Evolutionary conservation across 192 early-diverging fungal species (phyloP).

Genomic region (Cetraspora pellucida): DNA sequence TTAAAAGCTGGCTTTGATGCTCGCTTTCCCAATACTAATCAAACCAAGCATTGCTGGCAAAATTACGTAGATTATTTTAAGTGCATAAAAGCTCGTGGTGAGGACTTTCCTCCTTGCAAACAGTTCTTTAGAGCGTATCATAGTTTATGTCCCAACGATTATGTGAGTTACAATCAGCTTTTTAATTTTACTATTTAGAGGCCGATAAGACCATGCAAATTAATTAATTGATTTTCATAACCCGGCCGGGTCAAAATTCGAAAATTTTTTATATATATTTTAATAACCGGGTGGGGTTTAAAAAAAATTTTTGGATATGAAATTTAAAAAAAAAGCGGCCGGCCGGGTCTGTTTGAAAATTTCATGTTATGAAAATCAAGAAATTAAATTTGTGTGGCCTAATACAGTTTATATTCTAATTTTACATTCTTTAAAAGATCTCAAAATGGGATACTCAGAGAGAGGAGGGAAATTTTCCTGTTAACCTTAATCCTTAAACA

Average conservation of each 20-base stretch:
- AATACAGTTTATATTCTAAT: background rate
- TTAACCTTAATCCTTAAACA: slow-evolving; percentile 41
- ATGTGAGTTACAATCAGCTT: slow-evolving; percentile 66
- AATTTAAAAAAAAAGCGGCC: no score
- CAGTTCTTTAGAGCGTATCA: slow-evolving; percentile 85
- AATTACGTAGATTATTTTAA: slow-evolving; percentile 95
- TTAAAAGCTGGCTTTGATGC: slow-evolving; percentile 60
- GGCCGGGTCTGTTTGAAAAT: no score
- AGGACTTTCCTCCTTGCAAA: slow-evolving; percentile 92
- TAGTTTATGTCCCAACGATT: slow-evolving; percentile 88
- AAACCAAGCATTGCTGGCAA: slow-evolving; percentile 99
- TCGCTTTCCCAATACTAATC: slow-evolving; percentile 98
- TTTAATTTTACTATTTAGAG: background rate
- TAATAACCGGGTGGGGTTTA: no score
- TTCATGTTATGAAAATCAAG: no score
- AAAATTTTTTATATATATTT: background rate
- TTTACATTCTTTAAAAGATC: slow-evolving; percentile 36
- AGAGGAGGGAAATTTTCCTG: slow-evolving; percentile 52
- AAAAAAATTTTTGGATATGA: no score
- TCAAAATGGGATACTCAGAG: slow-evolving; percentile 53
- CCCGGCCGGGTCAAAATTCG: background rate
- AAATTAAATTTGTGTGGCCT: no score
- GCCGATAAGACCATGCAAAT: no score
- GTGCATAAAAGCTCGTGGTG: slow-evolving; percentile 93
- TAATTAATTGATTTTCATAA: background rate